Base-by-base conservation (phyloP, 441 rosid species). In the Pelargonium citronellum region DNA sequence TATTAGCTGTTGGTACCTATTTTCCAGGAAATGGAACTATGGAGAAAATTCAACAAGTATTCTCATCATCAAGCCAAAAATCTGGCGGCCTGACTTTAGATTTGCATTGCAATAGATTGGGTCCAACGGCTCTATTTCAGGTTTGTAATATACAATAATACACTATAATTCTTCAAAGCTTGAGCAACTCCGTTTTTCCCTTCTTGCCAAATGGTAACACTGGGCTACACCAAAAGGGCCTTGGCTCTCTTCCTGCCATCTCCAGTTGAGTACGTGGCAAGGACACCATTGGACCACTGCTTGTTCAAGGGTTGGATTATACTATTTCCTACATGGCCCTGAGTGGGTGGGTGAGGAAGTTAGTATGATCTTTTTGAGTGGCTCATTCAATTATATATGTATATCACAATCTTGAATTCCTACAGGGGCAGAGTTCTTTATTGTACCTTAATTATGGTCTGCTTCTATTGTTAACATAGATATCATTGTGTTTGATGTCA, bases 71-170 rank as follows among this genome's bases (percentile, higher is more conserved):
- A 74, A 88, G 84, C 72, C 96, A 87, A 84, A 87, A 75, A 72
- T 91, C 91, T 75, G 91, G 96, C 69, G 94, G 82, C 75, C 77
- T 92, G 78, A 88, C 88, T 79, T 86, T 96, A 88, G 99, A 96
- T 77, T 83, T 96, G 84, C 99, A 96, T 79, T 90, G 92, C 88
- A 96, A 96, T 79, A 91, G 91, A 53, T 96, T 93, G 83, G 98
- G 98, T 79, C 91, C 99, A 67, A 84, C 92, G 27, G 83, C 98
- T 73, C 84, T 95, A 85, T 91, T 89, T 86, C 97, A 95, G 94
- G 99, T 92, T 69, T 73, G 71, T 70, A 67, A 68, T 64, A 58
- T 67, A 49, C 41, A 44, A 34, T 34, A 34, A 34, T 34, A 34
- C 39, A 34, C 64, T 57, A 22, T 69, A 67, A 62, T 74, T 76